Conservation (phyloP, 768 basidiomycete species). For the Lentinula boryana region DNA sequence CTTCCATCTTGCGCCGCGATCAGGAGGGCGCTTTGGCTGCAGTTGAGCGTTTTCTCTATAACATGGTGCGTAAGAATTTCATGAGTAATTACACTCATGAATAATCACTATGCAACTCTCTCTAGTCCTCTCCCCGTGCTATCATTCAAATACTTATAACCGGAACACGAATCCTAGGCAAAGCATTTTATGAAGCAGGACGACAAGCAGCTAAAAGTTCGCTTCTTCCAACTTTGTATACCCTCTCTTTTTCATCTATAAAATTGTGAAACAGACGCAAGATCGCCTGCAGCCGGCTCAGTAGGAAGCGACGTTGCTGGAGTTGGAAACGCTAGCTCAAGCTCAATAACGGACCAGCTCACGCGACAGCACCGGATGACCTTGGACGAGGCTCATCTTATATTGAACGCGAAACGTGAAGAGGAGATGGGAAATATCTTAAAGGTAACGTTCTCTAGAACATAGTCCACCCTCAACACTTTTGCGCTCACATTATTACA, state of each 20-base stretch:
- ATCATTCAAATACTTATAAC: conserved; percentile 76
- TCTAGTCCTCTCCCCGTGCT: conserved; percentile 69
- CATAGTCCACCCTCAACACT: no score
- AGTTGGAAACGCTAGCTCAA: conserved; percentile 66
- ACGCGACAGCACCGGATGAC: conserved; percentile 90
- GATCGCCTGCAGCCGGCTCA: conserved; percentile 66
- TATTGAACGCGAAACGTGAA: conserved; percentile 80
- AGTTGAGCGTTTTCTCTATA: background rate
- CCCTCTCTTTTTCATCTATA: background rate
- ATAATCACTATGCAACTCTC: no score
- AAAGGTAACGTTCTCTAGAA: conserved; percentile 44
- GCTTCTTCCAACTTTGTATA: background rate
- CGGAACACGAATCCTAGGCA: conserved; percentile 80
- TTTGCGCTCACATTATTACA: background rate
- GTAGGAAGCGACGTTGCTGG: conserved; percentile 68
- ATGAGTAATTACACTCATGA: background rate
- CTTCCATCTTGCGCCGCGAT: background rate
- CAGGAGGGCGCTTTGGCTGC: background rate
- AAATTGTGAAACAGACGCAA: conserved; percentile 57
- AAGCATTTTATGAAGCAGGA: conserved; percentile 86
- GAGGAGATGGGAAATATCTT: conserved; percentile 63
- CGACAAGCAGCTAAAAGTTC: conserved; percentile 89
- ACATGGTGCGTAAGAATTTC: background rate
- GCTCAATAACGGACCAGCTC: conserved; percentile 73
- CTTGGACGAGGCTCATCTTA: conserved; percentile 88